Base-by-base conservation (phyloP, 2,329 filamentous ascomycete genomes). In the Sphaceloma murrayae region DNA sequence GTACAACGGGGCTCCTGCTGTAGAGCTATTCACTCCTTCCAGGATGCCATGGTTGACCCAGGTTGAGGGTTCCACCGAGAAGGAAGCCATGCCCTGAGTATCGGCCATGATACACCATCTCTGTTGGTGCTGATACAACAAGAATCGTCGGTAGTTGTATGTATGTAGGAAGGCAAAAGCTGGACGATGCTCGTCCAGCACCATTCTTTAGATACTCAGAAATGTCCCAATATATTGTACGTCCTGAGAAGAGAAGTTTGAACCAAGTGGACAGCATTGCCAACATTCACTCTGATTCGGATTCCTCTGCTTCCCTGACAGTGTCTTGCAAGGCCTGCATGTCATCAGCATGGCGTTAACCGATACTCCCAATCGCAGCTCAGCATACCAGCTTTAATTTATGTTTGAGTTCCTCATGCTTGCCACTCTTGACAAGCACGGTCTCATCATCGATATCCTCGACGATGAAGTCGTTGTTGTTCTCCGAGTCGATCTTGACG, bases 401-500 rank as follows among this genome's bases (percentile, higher is more conserved):
- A 45, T 66, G 61, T 66, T 88, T 86, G 51, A 89, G 67, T 48
- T 75, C 63, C 1, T 70, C 67, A 42, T 86, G 67, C 73, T 83
- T 85, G 52, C 76, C 78, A 55, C 81, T 80, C 62, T 86, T 85
- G 46, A 88, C 75, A 2, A 89, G 69, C 1, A 86, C 69, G 47
- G 81, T 79, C 58, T 82, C 75, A 48, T 88, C 83, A 62, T 88
- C 83, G 1, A 88, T 73, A 50, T 87, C 82, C 55, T 87, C 82
- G 50, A 87, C 82, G 57, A 89, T 83, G 60, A 78, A 85, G 51
- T 80, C 77, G 62, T 87, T 78, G 52, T 73, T 72, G 46, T 65
- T 58, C 46, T 75, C 69, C 54, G 69, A 74, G 62, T 89, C 80
- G 53, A 89, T 83, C 56, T 79, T 82, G 54, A 84, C 70, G 56